These are phyloP conservation scores for Amanita rubescens DNA, from an alignment of 768 basidiomycete genomes.

Conservation along the genomic window DNA sequence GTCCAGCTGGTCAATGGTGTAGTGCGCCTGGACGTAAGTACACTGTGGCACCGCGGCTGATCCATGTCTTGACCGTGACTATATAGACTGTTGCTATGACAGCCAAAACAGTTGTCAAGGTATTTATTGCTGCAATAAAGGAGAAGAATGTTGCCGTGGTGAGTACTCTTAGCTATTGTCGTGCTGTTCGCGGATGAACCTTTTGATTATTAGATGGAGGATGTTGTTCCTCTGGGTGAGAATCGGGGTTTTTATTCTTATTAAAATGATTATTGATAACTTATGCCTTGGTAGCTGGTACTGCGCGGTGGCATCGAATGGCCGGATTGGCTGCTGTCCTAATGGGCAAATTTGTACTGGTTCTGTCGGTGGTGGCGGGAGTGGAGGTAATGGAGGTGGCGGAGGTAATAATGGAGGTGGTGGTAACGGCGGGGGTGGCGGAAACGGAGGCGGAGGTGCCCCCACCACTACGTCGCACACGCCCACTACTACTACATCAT, in stretches of 20 bases:
- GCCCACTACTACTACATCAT: too few relatives aligned
- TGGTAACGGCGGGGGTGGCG: not conserved
- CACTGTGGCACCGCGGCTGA: too few relatives aligned
- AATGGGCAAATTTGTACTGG: not conserved
- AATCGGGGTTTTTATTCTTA: not conserved
- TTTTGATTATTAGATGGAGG: not conserved
- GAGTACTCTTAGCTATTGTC: not conserved
- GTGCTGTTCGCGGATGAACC: not conserved
- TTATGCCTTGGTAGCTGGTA: not conserved
- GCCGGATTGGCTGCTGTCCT: not conserved
- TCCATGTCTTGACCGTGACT: not conserved
- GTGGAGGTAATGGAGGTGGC: not conserved
- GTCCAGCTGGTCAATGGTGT: not conserved
- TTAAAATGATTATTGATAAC: not conserved
- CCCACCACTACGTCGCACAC: not conserved
- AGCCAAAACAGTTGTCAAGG: not conserved
- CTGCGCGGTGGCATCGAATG: not conserved
- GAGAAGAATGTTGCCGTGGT: constrained; percentile 1
- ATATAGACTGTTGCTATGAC: not conserved
- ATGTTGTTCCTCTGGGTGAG: constrained; percentile 4
- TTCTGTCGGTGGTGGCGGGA: not conserved
- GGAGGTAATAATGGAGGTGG: not conserved
- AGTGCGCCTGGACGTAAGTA: not conserved
- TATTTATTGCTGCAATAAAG: not conserved
- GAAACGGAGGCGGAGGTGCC: not conserved